Evolutionary conservation across 2,329 filamentous ascomycete genomes (phyloP).

Genomic region (Elsinoe arachidis): DNA sequence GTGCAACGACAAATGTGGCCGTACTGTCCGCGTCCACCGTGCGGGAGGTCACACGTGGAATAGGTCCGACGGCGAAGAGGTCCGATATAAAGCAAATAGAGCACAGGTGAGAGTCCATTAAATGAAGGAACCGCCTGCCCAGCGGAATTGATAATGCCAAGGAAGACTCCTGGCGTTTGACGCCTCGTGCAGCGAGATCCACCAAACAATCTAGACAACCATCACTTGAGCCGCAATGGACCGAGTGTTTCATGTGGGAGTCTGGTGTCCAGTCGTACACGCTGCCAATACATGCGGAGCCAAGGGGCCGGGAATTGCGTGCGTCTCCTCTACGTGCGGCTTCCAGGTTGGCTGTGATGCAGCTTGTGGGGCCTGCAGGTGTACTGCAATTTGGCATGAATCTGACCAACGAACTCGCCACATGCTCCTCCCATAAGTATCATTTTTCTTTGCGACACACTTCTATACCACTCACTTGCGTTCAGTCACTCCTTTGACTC

Average conservation of each 20-base stretch:
- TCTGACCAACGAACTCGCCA: background rate
- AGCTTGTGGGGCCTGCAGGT: background rate
- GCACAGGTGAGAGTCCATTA: background rate
- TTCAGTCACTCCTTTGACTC: conserved; percentile 6
- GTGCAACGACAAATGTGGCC: no score
- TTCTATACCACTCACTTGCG: background rate
- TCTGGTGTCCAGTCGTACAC: background rate
- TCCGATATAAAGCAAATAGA: no score
- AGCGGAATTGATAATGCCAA: background rate
- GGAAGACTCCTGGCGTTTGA: background rate
- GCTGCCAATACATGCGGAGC: conserved; percentile 1
- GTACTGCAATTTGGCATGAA: conserved; percentile 7
- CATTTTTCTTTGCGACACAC: background rate
- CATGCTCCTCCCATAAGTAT: background rate
- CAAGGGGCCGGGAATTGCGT: conserved; percentile 6
- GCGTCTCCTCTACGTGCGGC: background rate
- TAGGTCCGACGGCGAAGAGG: no score
- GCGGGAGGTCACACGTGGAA: no score
- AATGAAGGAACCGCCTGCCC: background rate
- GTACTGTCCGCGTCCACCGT: no score
- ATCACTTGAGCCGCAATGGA: background rate
- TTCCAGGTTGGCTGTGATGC: background rate
- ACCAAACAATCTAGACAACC: background rate
- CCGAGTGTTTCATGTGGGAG: background rate
- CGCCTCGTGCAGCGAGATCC: background rate